Conservation (phyloP, 495 filamentous ascomycete species). For the Aspergillus indologenus region DNA sequence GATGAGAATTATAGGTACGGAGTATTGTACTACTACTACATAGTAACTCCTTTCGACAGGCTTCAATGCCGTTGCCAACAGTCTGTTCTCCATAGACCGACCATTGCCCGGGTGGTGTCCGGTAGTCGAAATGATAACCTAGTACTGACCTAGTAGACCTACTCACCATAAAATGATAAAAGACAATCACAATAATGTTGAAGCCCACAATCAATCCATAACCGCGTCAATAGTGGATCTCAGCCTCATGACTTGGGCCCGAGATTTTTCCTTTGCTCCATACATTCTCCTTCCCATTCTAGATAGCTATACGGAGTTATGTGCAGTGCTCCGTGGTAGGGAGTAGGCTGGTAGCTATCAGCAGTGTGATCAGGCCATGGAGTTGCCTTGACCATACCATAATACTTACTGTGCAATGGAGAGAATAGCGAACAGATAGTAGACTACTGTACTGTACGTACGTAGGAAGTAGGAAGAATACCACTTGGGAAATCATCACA, state of each 20-base stretch:
- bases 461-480: no score
- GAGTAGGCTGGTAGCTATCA: no score
- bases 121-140: neutral
- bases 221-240: neutral
- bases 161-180: no score
- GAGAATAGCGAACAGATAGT: no score
- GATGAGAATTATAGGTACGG: neutral
- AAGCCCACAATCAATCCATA: neutral
- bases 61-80: neutral
- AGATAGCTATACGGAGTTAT: neutral
- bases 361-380: neutral
- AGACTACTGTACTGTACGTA: no score
- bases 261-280: neutral
- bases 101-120: neutral
- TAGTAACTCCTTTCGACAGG: no score
- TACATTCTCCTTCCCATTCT: neutral
- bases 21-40: no score
- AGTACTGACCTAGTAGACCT: no score
- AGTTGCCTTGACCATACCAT: no score
- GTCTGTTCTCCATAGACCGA: neutral
- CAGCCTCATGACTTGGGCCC: neutral
- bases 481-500: no score
- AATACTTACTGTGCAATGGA: no score
- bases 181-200: neutral
- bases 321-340: no score